phyloP scores from a whole-genome alignment of 2,329 filamentous ascomycete genomes.

The Fusarium ramigenum region DNA sequence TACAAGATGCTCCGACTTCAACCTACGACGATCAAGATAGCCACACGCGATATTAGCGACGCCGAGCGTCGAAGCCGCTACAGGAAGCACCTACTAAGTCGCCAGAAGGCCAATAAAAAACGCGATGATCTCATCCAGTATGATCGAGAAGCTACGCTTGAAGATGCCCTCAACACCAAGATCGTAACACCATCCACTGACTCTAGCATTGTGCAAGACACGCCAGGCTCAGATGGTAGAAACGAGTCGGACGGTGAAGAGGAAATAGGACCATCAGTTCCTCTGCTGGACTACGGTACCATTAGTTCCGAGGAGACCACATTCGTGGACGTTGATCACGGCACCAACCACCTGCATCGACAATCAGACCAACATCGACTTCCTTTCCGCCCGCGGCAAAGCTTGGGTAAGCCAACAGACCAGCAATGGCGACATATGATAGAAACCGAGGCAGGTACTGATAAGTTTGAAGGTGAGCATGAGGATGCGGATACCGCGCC shows the following conservation, averaged over 20 bases:
- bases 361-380: background rate
- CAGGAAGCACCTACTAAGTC: conserved; percentile 21
- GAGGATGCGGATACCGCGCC: background rate
- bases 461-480: background rate
- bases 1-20: conserved; percentile 34
- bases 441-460: background rate
- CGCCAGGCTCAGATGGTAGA: background rate
- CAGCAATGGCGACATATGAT: too few species aligned
- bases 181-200: background rate
- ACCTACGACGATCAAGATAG: conserved; percentile 31
- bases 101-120: background rate
- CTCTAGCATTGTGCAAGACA: background rate
- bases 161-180: background rate
- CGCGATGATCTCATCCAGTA: background rate
- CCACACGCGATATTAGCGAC: conserved; percentile 29
- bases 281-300: background rate
- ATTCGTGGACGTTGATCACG: background rate
- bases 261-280: background rate
- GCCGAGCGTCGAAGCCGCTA: conserved; percentile 35
- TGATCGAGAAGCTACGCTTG: background rate
- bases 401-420: background rate
- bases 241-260: background rate
- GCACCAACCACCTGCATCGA: background rate
- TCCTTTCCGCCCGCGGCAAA: background rate
- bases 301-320: background rate